These are phyloP conservation scores for Panus rudis DNA, from an alignment of 768 basidiomycete species.

Conservation along the genomic window DNA sequence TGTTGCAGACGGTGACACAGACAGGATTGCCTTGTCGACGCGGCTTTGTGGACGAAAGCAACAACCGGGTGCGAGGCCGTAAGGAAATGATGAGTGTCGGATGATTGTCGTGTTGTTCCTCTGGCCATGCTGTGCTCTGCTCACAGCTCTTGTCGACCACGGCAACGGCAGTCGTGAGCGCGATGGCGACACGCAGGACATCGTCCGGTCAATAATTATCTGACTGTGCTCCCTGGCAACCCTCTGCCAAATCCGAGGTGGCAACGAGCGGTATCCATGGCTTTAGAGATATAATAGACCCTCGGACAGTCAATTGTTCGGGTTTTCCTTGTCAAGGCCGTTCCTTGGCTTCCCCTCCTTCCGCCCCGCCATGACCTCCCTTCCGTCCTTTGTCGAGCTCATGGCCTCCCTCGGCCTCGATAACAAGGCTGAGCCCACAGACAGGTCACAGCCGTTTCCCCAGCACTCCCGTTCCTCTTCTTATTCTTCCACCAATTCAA, in stretches of 20 bases:
- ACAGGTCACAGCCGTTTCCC: conserved; percentile 16
- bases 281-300: conserved; percentile 6
- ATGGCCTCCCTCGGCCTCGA: conserved; percentile 79
- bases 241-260: background rate
- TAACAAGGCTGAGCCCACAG: conserved; percentile 26
- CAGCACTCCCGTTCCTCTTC: conserved; percentile 40
- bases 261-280: conserved; percentile 4
- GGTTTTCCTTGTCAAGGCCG: conserved; percentile 8
- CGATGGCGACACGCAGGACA: background rate
- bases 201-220: background rate
- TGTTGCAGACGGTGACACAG: too few relatives aligned
- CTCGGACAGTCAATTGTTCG: conserved; percentile 7
- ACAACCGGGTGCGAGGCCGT: too few relatives aligned
- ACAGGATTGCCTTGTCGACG: too few relatives aligned
- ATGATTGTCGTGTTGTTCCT: too few relatives aligned
- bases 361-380: conserved; percentile 49
- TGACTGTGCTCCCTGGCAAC: background rate
- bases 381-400: conserved; percentile 84
- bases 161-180: too few relatives aligned
- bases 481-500: conserved; percentile 20
- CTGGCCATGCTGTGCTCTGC: too few relatives aligned
- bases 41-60: too few relatives aligned
- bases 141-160: too few relatives aligned
- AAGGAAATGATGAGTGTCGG: too few relatives aligned
- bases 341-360: conserved; percentile 27